phyloP scores from a whole-genome alignment of 345 rosid genomes.

The Gossypioides kirkii region DNA sequence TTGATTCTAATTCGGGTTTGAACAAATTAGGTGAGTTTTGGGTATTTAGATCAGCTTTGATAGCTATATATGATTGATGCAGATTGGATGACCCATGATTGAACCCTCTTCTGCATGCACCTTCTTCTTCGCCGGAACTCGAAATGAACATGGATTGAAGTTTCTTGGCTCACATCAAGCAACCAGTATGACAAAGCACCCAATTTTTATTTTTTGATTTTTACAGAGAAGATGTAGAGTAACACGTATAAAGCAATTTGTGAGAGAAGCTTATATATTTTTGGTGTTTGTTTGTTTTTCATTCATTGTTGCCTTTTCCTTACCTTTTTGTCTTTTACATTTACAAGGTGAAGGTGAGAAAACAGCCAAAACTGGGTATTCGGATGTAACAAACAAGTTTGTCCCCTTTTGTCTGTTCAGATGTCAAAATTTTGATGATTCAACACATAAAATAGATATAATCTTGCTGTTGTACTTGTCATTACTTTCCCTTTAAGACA shows the following conservation, averaged over 20 bases:
- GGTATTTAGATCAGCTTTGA: neutral
- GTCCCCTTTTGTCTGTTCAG: neutral
- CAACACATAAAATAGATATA: neutral
- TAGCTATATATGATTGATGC: slow-evolving; percentile 1
- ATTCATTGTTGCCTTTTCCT: slow-evolving; percentile 21
- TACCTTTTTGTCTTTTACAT: neutral
- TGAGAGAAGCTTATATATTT: neutral
- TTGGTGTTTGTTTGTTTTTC: slow-evolving; percentile 19
- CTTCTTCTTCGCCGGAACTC: neutral
- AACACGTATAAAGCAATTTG: slow-evolving; percentile 5
- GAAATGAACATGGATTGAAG: neutral
- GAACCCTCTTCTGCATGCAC: neutral
- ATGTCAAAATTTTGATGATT: slow-evolving; percentile 6
- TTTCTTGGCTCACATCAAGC: neutral
- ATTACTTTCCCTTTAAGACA: neutral
- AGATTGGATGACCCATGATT: slow-evolving; percentile 15
- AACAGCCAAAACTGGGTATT: slow-evolving; percentile 14
- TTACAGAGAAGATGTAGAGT: slow-evolving; percentile 14
- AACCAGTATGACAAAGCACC: slow-evolving; percentile 10
- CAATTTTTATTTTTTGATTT: neutral
- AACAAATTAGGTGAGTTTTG: neutral
- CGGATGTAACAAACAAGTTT: slow-evolving; percentile 12
- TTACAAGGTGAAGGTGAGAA: neutral
- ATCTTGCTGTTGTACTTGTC: neutral
- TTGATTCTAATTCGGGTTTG: neutral